Evolutionary conservation across 164 flowering plant species (phyloP).

Genomic region (Aristolochia californica): DNA sequence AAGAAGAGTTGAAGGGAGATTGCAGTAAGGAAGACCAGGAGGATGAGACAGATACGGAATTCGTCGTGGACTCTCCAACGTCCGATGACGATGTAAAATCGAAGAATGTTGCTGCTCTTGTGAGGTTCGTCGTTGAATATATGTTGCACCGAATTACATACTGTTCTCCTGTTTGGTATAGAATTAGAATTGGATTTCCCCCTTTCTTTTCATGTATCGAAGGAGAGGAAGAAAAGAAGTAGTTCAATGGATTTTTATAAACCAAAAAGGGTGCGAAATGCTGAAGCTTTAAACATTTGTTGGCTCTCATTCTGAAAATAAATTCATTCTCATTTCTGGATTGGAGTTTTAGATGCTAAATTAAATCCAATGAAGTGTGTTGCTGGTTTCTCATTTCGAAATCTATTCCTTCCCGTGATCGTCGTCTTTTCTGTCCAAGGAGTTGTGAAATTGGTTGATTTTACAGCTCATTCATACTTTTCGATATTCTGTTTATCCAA

Average conservation of each 20-base stretch:
- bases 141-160: too few species aligned
- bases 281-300: neutral
- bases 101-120: constrained; percentile 10
- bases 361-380: too few species aligned
- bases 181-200: neutral
- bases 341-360: too few species aligned
- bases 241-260: neutral
- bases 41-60: neutral
- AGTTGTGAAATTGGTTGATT: too few species aligned
- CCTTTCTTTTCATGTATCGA: neutral
- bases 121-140: constrained; percentile 1
- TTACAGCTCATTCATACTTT: too few species aligned
- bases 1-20: too few species aligned
- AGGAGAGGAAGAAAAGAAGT: neutral
- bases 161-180: neutral
- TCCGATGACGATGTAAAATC: constrained; percentile 6
- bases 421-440: too few species aligned
- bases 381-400: too few species aligned
- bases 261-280: neutral
- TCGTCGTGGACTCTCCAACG: neutral
- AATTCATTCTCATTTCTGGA: too few species aligned
- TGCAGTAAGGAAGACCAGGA: neutral
- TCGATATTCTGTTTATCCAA: too few species aligned
- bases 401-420: too few species aligned
- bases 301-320: too few species aligned